A percentile compares a stretch with the other conserved stretches of the same genome.
Conservation (phyloP, 2,329 filamentous ascomycete species). For the Penicillium concentricum region DNA sequence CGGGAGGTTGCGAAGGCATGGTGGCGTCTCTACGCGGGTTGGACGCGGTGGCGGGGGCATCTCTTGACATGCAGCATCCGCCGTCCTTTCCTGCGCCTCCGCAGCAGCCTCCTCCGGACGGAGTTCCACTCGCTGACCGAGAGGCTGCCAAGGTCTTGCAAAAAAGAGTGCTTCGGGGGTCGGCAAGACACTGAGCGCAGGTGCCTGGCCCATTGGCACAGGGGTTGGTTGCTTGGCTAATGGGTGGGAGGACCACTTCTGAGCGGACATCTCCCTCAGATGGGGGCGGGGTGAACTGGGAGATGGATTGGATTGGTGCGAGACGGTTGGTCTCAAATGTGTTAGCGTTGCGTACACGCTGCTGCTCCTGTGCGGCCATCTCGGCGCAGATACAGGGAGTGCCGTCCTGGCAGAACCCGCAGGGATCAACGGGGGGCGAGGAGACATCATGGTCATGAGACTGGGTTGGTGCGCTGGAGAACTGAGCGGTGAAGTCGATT, state of each 20-base stretch:
- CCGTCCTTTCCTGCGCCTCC: conserved; percentile 59
- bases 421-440: conserved; percentile 60
- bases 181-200: conserved; percentile 73
- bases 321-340: conserved; percentile 40
- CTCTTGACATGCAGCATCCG: conserved; percentile 59
- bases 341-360: conserved; percentile 47
- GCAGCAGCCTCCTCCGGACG: conserved; percentile 57
- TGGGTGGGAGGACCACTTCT: conserved; percentile 47
- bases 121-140: conserved; percentile 36
- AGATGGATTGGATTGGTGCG: conserved; percentile 47
- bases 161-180: conserved; percentile 78
- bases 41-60: conserved; percentile 25
- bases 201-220: conserved; percentile 71
- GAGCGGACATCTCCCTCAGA: conserved; percentile 59
- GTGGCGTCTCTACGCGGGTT: conserved; percentile 19
- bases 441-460: conserved; percentile 27
- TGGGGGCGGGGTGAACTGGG: conserved; percentile 53
- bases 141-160: conserved; percentile 75
- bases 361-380: conserved; percentile 48
- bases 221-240: conserved; percentile 39
- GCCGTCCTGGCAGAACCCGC: conserved; percentile 79
- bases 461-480: conserved; percentile 48
- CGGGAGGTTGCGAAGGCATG: conserved; percentile 21
- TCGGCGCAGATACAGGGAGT: conserved; percentile 82
- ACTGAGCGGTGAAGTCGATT: conserved; percentile 71